These are phyloP conservation scores for Tylopilus balloui DNA, from an alignment of 768 basidiomycete genomes.

Conservation along the genomic window DNA sequence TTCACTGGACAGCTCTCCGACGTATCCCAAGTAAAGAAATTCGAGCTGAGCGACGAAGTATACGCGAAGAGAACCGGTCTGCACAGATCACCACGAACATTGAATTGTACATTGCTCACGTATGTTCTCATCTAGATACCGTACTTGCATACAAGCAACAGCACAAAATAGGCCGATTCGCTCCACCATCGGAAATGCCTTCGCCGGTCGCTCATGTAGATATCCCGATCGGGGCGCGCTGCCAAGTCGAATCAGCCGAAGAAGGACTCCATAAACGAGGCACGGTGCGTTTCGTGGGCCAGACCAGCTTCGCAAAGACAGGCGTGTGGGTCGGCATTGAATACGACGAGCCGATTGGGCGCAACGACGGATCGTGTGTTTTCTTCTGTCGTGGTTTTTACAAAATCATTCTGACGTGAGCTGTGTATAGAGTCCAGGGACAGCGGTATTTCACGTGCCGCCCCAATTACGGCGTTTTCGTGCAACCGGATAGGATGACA, in stretches of 20 bases:
- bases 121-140: slow-evolving; percentile 51
- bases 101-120: background rate
- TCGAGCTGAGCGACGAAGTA: slow-evolving; percentile 77
- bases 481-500: slow-evolving; percentile 73
- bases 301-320: slow-evolving; percentile 62
- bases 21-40: slow-evolving; percentile 85
- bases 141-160: slow-evolving; percentile 86
- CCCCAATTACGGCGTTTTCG: slow-evolving; percentile 79
- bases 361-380: slow-evolving; percentile 91
- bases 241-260: slow-evolving; percentile 73
- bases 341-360: slow-evolving; percentile 93
- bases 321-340: slow-evolving; percentile 89
- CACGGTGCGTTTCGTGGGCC: slow-evolving; percentile 79
- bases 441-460: slow-evolving; percentile 80
- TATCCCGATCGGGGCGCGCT: slow-evolving; percentile 69
- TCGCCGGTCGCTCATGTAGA: slow-evolving; percentile 33
- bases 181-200: slow-evolving; percentile 43
- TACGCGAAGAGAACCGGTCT: slow-evolving; percentile 79
- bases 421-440: slow-evolving; percentile 63
- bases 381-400: background rate
- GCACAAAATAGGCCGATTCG: slow-evolving; percentile 87
- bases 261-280: slow-evolving; percentile 74
- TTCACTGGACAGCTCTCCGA: slow-evolving; percentile 85
- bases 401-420: background rate
- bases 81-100: background rate